Evolutionary conservation across 257 asterid species (phyloP).

Genomic region (Ballota nigra): DNA sequence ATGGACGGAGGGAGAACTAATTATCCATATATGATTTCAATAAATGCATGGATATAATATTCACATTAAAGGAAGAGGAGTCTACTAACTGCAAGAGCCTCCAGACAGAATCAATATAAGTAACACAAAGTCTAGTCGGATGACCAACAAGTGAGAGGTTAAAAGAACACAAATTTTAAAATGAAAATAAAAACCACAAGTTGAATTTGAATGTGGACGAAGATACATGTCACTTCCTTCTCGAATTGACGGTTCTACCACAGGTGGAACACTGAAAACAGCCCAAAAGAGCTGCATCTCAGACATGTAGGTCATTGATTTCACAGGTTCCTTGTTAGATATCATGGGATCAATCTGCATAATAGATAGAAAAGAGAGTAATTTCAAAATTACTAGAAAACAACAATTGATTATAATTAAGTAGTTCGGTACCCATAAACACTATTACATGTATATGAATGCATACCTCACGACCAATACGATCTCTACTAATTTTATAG

Average conservation of each 20-base stretch:
- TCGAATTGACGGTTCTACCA: constrained; percentile 47
- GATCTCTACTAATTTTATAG: constrained; percentile 96
- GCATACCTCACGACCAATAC: constrained; percentile 86
- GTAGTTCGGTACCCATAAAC: constrained; percentile 15
- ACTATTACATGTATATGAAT: neutral
- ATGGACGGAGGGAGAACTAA: too few species aligned
- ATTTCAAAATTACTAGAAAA: neutral
- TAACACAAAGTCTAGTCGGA: constrained; percentile 57
- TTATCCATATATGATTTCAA: neutral
- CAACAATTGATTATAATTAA: neutral
- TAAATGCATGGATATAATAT: constrained; percentile 27
- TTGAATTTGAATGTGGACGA: neutral
- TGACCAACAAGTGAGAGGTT: neutral
- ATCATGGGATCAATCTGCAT: constrained; percentile 88
- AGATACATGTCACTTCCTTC: constrained; percentile 66
- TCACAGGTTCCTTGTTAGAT: constrained; percentile 69
- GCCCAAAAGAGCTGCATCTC: constrained; percentile 76
- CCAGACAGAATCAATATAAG: constrained; percentile 68
- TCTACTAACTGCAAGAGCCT: constrained; percentile 57
- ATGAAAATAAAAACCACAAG: too few species aligned
- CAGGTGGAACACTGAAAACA: constrained; percentile 69
- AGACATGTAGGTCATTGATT: constrained; percentile 64
- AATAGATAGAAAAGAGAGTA: neutral
- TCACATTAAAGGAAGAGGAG: constrained; percentile 52
- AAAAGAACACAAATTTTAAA: neutral